These are phyloP conservation scores for Boletus reticulatus DNA, from an alignment of 768 basidiomycete genomes.

Conservation along the genomic window DNA sequence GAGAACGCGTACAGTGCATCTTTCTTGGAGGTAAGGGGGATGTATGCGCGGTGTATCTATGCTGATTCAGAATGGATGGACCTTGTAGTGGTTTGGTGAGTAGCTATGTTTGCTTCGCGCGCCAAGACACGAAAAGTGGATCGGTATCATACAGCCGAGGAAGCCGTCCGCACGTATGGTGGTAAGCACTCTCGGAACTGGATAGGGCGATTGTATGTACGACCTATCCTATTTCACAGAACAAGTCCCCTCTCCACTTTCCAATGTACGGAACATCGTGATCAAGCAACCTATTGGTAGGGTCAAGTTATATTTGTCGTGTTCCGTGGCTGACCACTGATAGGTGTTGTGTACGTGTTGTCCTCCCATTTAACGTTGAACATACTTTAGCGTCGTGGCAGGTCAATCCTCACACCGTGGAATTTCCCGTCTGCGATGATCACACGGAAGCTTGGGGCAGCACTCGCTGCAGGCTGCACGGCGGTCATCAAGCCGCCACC, in stretches of 20 bases:
- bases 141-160: constrained; percentile 61
- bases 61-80: background rate
- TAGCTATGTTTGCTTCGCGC: background rate
- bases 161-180: constrained; percentile 90
- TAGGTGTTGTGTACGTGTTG: constrained; percentile 47
- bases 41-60: background rate
- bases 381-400: constrained; percentile 27
- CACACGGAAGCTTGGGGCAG: constrained; percentile 84
- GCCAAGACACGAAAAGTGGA: background rate
- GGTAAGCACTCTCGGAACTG: constrained; percentile 40
- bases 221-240: constrained; percentile 40
- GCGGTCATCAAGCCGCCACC: constrained; percentile 92
- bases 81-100: constrained; percentile 75
- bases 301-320: constrained; percentile 41
- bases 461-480: constrained; percentile 95
- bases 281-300: constrained; percentile 91
- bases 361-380: background rate
- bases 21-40: constrained; percentile 65
- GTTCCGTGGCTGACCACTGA: background rate
- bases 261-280: constrained; percentile 75
- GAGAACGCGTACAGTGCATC: constrained; percentile 86
- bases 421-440: constrained; percentile 97
- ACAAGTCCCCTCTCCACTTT: constrained; percentile 74
- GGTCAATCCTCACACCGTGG: constrained; percentile 82
- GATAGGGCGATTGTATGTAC: background rate